Base-by-base conservation (phyloP, 352 stramenopile species). In the Sclerospora graminicola region DNA sequence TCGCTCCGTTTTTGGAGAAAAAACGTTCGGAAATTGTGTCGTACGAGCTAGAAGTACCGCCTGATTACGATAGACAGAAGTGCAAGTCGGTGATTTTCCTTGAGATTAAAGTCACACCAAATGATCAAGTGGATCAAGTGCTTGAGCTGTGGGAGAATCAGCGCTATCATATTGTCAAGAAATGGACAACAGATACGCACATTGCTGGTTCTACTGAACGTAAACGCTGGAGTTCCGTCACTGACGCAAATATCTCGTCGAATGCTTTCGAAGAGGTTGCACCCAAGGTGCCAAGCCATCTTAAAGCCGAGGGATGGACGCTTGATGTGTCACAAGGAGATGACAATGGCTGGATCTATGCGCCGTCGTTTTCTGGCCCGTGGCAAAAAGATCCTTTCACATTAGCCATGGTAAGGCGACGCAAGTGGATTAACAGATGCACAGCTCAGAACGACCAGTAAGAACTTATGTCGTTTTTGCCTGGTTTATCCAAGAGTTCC, bases 121-220 rank as follows among this genome's bases (percentile, higher is more conserved):
- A 69, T 16, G 69, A 79, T 28, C 54, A 47, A 20, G 67, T 80
- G 14, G 76, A 86, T 45, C 57, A 75, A 42, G 60, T 83, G 14
- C 60, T 92, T 5, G 77, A 89, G 55, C 65, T 89, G 14, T 92
- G 78, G 77, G 77, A 92, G 61, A 85, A 89, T 58, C 73, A 92
- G 52, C 71, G 74, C 14, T 89, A 75, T 55, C 65, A 83, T 44
- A 64, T 87, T 34, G 59, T 84, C 44, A 78, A 82, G 51, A 85
- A 82, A 33, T 92, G 77, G 75, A 85, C 66, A 10, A 73, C 57
- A 13, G 69, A 86, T 27, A 68, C 62, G 28, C 37, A 82, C 24
- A 58, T 83, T 19, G 30, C 51, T 7, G 54, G 63, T 35, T 78
- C 58, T 0, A 75, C 51, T 27, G 75, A 92, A 35, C 77, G 81